Evolutionary conservation across 805 yeast genomes (phyloP).

Genomic region (Candida ponderosae): DNA sequence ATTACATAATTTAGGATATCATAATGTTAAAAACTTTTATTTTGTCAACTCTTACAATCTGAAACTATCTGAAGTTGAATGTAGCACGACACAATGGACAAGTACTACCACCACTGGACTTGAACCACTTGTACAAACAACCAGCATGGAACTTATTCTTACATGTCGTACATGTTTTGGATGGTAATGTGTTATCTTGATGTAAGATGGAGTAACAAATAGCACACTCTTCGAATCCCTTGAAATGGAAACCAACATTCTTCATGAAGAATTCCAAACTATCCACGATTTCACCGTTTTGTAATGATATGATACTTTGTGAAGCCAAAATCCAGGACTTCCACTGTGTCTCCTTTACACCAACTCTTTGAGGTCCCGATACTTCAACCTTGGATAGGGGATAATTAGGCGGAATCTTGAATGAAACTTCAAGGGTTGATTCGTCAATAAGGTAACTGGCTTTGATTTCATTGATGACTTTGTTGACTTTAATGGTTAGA

Average conservation of each 20-base stretch:
- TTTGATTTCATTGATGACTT: conserved; percentile 56
- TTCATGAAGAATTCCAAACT: conserved; percentile 35
- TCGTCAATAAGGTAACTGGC: conserved; percentile 78
- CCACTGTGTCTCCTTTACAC: conserved; percentile 90
- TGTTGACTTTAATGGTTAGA: conserved; percentile 52
- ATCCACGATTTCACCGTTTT: conserved; percentile 54
- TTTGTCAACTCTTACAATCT: too few relatives aligned
- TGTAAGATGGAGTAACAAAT: conserved; percentile 91
- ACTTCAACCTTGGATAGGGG: conserved; percentile 75
- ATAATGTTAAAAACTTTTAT: too few relatives aligned
- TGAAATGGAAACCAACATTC: conserved; percentile 77
- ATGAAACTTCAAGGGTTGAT: conserved; percentile 72
- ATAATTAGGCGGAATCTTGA: conserved; percentile 63
- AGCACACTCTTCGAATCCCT: conserved; percentile 95
- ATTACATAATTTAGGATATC: too few relatives aligned
- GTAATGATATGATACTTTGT: conserved; percentile 69
- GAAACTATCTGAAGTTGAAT: conserved; percentile 33
- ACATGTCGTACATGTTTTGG: conserved; percentile 84
- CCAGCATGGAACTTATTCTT: conserved; percentile 92
- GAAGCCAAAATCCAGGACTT: conserved; percentile 92
- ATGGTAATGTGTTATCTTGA: conserved; percentile 80
- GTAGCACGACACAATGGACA: conserved; percentile 89
- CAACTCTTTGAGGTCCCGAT: conserved; percentile 71
- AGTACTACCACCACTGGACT: conserved; percentile 83
- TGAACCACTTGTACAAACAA: conserved; percentile 95